phyloP scores from a whole-genome alignment of 2,329 filamentous ascomycete genomes.

The Ilyonectria destructans region DNA sequence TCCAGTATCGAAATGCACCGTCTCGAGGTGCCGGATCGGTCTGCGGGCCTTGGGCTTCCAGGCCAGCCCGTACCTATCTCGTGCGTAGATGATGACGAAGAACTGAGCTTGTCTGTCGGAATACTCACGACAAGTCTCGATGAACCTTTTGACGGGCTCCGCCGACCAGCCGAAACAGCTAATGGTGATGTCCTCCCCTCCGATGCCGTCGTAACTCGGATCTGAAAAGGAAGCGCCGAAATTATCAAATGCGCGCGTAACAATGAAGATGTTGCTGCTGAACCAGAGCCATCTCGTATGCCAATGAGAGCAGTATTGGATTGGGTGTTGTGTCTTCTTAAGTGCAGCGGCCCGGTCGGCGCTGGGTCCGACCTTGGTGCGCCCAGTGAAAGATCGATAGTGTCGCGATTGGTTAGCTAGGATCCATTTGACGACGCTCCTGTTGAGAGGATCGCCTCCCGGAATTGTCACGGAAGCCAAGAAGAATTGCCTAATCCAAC shows the following conservation, averaged over 20 bases:
- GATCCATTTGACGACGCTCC: constrained; percentile 64
- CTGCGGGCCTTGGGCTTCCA: constrained; percentile 67
- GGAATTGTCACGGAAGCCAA: constrained; percentile 62
- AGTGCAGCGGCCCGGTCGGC: constrained; percentile 58
- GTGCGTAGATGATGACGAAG: constrained; percentile 66
- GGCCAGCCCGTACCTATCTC: constrained; percentile 62
- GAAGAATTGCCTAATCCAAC: constrained; percentile 61
- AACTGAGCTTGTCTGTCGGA: constrained; percentile 65
- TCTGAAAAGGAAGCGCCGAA: constrained; percentile 57
- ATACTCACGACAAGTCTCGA: constrained; percentile 64
- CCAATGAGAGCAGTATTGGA: constrained; percentile 64
- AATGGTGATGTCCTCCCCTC: constrained; percentile 63
- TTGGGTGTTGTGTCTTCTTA: constrained; percentile 59
- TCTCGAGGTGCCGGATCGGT: constrained; percentile 66
- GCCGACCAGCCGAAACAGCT: constrained; percentile 68
- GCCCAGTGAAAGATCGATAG: constrained; percentile 62
- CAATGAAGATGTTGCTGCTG: constrained; percentile 61
- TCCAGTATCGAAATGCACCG: constrained; percentile 65
- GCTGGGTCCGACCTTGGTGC: constrained; percentile 56
- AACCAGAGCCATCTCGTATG: constrained; percentile 67
- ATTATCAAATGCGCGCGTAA: constrained; percentile 60
- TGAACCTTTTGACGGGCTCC: constrained; percentile 63
- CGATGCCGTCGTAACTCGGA: constrained; percentile 62
- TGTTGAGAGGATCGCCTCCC: constrained; percentile 62
- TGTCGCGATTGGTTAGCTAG: constrained; percentile 57